Evolutionary conservation across 2,329 filamentous ascomycete species (phyloP).

Genomic region (Sporothrix mexicana): DNA sequence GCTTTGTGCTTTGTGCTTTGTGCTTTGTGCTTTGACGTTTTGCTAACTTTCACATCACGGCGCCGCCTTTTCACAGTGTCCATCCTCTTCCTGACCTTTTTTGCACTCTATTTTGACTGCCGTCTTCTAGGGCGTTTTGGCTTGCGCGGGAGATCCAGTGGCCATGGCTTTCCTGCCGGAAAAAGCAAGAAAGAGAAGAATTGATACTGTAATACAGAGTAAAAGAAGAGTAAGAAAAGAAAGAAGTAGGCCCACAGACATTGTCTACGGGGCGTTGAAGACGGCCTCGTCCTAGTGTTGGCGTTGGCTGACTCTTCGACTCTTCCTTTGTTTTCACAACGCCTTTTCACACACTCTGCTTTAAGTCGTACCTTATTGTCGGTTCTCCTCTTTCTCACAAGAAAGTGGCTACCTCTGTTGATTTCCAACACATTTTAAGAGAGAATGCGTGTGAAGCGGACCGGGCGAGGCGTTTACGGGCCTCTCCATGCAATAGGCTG

Average conservation of each 20-base stretch:
- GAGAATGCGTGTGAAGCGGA: not conserved
- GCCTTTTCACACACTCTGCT: not conserved
- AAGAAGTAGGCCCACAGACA: not conserved
- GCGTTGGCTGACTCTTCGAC: not conserved
- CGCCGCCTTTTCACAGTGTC: not conserved
- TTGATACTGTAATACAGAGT: no score
- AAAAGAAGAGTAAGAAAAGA: not conserved
- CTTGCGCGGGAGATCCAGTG: not conserved
- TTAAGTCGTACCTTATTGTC: no score
- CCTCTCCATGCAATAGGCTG: slow-evolving; percentile 1
- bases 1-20: not conserved
- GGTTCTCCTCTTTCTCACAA: not conserved
- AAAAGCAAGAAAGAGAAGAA: not conserved
- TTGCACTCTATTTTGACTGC: not conserved
- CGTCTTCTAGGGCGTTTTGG: not conserved
- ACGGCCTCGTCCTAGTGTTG: not conserved
- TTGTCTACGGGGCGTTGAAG: not conserved
- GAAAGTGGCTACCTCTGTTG: not conserved
- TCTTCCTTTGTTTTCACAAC: not conserved
- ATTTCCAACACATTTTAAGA: not conserved
- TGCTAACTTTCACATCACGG: slow-evolving; percentile 1
- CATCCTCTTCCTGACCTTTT: not conserved
- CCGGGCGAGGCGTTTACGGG: not conserved
- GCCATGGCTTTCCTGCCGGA: not conserved
- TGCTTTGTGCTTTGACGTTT: not conserved